Percentiles rank a stretch among this genome's conserved stretches.
Evolutionary conservation across 2,329 filamentous ascomycete genomes (phyloP).

Genomic region (Colletotrichum sp.): DNA sequence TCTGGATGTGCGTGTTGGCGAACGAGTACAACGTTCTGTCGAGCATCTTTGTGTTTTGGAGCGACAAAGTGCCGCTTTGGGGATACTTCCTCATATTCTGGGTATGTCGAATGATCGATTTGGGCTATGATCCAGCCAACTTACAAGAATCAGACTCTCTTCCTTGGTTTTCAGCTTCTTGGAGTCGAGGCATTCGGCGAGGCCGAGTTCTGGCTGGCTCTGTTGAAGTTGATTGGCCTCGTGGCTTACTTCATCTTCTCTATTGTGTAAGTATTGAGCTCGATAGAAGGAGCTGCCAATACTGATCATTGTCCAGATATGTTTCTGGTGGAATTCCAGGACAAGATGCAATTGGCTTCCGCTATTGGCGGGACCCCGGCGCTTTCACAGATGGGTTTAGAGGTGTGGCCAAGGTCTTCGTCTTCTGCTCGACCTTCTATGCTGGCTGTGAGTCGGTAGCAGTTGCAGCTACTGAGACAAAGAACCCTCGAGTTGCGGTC

Average conservation of each 20-base stretch:
- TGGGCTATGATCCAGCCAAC: background rate
- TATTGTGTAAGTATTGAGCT: constrained; percentile 54
- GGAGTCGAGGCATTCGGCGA: constrained; percentile 79
- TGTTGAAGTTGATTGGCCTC: constrained; percentile 73
- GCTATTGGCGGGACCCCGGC: constrained; percentile 75
- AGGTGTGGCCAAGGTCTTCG: constrained; percentile 69
- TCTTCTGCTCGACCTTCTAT: constrained; percentile 74
- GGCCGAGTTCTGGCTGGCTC: constrained; percentile 80
- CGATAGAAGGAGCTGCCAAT: background rate
- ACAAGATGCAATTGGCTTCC: constrained; percentile 65
- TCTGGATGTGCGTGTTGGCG: constrained; percentile 69
- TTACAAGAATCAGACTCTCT: constrained; percentile 46
- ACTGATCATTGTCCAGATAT: constrained; percentile 44
- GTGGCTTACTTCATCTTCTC: constrained; percentile 77
- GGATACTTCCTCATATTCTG: constrained; percentile 78
- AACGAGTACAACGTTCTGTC: constrained; percentile 76
- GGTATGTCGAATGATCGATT: constrained; percentile 40
- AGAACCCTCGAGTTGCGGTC: constrained; percentile 61
- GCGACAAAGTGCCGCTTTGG: constrained; percentile 64
- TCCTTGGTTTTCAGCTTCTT: constrained; percentile 72
- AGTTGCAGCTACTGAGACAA: constrained; percentile 67
- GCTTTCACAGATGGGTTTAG: constrained; percentile 73
- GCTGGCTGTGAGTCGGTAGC: constrained; percentile 70
- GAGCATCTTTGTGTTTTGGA: constrained; percentile 72
- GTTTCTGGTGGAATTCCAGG: constrained; percentile 71